Evolutionary conservation across 2,329 filamentous ascomycete genomes (phyloP).

Genomic region (Ophiostoma ips): DNA sequence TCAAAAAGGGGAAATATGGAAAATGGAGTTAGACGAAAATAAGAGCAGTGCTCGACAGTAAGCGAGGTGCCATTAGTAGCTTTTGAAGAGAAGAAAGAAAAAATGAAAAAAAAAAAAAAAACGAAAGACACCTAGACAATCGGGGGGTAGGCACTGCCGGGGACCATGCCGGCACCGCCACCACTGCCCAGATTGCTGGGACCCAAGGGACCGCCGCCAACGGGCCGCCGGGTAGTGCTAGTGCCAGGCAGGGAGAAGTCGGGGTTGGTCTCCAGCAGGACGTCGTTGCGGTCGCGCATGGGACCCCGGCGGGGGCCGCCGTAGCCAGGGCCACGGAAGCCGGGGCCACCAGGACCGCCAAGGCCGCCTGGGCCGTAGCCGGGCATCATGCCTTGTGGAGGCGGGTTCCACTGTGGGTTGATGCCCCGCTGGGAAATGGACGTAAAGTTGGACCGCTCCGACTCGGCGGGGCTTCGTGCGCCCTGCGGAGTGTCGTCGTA

Average conservation of each 20-base stretch:
- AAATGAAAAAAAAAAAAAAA: background rate
- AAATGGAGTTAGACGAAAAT: too few relatives aligned
- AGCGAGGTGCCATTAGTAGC: background rate
- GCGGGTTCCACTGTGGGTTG: conserved; percentile 73
- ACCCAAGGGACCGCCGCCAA: conserved; percentile 6
- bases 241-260: conserved; percentile 57
- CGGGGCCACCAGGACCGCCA: conserved; percentile 9
- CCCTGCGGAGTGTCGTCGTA: conserved; percentile 27
- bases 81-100: background rate
- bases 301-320: conserved; percentile 22
- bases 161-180: conserved; percentile 32
- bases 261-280: conserved; percentile 66
- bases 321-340: background rate
- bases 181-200: conserved; percentile 16
- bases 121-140: conserved; percentile 4
- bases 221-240: conserved; percentile 20
- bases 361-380: conserved; percentile 20
- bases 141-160: conserved; percentile 39
- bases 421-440: conserved; percentile 78
- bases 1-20: too few relatives aligned
- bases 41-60: background rate
- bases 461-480: conserved; percentile 58
- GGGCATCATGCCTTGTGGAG: conserved; percentile 28
- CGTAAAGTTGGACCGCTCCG: conserved; percentile 75
- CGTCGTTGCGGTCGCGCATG: conserved; percentile 49